Evolutionary conservation across 2,329 filamentous ascomycete species (phyloP).

Genomic region (Aureobasidium sp.): DNA sequence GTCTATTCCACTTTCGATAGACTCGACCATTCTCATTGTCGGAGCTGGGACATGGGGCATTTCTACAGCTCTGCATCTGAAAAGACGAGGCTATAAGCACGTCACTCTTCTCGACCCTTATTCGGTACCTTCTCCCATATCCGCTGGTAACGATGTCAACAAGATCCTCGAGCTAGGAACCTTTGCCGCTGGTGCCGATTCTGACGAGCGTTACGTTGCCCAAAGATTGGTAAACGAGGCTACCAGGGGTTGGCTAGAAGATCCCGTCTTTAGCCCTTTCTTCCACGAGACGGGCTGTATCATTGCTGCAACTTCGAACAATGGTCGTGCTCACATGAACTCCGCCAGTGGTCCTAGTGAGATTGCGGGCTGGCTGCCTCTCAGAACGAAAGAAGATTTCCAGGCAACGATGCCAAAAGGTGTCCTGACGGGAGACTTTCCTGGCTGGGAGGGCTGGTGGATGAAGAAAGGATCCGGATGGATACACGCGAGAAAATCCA

Average conservation of each 20-base stretch:
- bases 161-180: conserved; percentile 39
- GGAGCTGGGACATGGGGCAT: conserved; percentile 43
- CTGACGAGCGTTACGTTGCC: conserved; percentile 31
- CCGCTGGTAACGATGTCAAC: conserved; percentile 46
- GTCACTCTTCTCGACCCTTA: conserved; percentile 45
- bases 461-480: conserved; percentile 44
- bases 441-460: conserved; percentile 46
- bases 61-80: background rate
- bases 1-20: background rate
- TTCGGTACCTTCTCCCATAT: conserved; percentile 40
- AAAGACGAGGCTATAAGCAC: conserved; percentile 40
- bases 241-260: conserved; percentile 37
- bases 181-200: conserved; percentile 22
- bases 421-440: conserved; percentile 44
- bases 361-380: conserved; percentile 18
- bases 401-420: conserved; percentile 47
- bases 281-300: conserved; percentile 45
- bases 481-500: conserved; percentile 48
- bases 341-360: background rate
- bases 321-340: conserved; percentile 21
- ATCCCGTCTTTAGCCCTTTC: conserved; percentile 37
- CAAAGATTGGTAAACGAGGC: conserved; percentile 29
- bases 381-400: conserved; percentile 43
- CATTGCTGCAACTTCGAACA: conserved; percentile 38
- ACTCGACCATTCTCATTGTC: conserved; percentile 34